Percentiles rank a stretch among this genome's conserved stretches.
These are phyloP conservation scores for Tulasnella sp. DNA, from an alignment of 768 basidiomycete genomes.

Conservation along the genomic window DNA sequence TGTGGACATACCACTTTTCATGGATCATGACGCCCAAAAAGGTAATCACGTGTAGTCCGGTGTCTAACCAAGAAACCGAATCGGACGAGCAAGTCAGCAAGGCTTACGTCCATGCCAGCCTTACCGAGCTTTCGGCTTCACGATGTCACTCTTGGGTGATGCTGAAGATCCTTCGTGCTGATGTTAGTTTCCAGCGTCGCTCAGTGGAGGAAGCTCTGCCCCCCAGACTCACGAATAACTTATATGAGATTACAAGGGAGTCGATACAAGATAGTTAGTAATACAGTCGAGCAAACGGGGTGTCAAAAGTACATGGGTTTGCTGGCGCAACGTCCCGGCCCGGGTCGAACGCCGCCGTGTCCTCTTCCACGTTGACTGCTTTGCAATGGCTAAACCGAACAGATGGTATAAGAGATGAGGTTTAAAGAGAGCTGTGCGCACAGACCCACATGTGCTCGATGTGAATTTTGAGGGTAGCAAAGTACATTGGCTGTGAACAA, in stretches of 20 bases:
- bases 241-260: neutral
- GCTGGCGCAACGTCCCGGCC: neutral
- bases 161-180: no score
- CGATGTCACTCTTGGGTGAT: no score
- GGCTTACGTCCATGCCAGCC: no score
- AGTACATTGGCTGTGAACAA: neutral
- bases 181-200: no score
- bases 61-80: no score
- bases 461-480: neutral
- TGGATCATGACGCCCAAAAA: no score
- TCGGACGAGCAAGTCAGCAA: no score
- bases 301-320: neutral
- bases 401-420: neutral
- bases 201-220: no score
- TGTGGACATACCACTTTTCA: no score
- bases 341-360: neutral
- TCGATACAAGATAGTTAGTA: neutral
- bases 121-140: no score
- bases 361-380: neutral
- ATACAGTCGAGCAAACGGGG: neutral
- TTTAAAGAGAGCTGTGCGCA: neutral
- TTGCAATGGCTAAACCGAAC: neutral
- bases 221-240: no score
- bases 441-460: neutral
- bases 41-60: no score